Evolutionary conservation across 2,329 filamentous ascomycete genomes (phyloP).

Genomic region (Fusarium avenaceum): DNA sequence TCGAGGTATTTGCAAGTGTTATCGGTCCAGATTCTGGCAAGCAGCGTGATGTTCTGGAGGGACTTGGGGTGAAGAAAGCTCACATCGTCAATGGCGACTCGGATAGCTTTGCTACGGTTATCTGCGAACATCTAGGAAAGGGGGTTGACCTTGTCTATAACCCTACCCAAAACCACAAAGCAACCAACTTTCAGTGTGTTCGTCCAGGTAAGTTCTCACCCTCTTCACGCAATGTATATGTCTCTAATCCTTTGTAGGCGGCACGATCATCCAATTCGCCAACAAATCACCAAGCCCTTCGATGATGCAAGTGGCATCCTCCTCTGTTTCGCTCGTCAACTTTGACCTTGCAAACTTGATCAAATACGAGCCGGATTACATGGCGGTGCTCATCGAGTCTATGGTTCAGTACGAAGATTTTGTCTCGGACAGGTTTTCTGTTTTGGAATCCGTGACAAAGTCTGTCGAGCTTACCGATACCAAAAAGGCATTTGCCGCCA

Average conservation of each 20-base stretch:
- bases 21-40: slow-evolving; percentile 44
- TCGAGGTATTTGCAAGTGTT: slow-evolving; percentile 60
- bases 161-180: slow-evolving; percentile 55
- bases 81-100: slow-evolving; percentile 57
- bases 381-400: slow-evolving; percentile 48
- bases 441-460: not conserved
- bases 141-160: slow-evolving; percentile 63
- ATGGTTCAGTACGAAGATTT: slow-evolving; percentile 26
- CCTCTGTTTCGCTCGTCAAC: slow-evolving; percentile 50
- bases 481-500: slow-evolving; percentile 45
- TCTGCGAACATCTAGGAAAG: slow-evolving; percentile 52
- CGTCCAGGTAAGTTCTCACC: slow-evolving; percentile 52
- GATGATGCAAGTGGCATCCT: slow-evolving; percentile 20
- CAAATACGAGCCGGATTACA: slow-evolving; percentile 51
- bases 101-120: slow-evolving; percentile 51
- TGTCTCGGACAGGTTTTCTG: slow-evolving; percentile 1
- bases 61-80: slow-evolving; percentile 52
- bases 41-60: slow-evolving; percentile 56
- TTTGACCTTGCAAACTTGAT: slow-evolving; percentile 54
- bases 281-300: slow-evolving; percentile 41
- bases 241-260: slow-evolving; percentile 47
- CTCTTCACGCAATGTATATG: not conserved
- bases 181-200: slow-evolving; percentile 54
- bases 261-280: slow-evolving; percentile 52
- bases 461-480: slow-evolving; percentile 44